Percentiles rank a stretch among this genome's conserved stretches.
Evolutionary conservation across 768 basidiomycete species (phyloP).

Genomic region (Erythrobasidium yunnanense): DNA sequence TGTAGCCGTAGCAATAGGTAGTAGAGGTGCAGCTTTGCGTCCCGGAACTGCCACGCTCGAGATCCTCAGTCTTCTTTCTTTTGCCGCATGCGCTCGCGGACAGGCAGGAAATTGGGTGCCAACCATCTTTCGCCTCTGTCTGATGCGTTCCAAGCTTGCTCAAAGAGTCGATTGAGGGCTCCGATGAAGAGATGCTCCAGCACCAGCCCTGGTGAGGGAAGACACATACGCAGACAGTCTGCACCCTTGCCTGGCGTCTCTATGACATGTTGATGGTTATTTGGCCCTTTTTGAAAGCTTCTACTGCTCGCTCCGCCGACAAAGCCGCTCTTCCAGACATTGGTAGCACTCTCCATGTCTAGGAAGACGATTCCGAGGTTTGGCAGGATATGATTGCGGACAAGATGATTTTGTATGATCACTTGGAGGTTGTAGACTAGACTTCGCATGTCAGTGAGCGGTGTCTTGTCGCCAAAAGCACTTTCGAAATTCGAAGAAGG

Average conservation of each 20-base stretch:
- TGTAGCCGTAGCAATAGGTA: too few species aligned
- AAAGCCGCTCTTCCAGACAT: slow-evolving; percentile 33
- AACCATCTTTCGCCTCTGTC: slow-evolving; percentile 2
- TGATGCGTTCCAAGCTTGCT: slow-evolving; percentile 26
- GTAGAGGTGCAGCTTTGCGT: background rate
- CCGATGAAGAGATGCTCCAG: slow-evolving; percentile 35
- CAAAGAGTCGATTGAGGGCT: slow-evolving; percentile 29
- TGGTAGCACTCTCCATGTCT: slow-evolving; percentile 33
- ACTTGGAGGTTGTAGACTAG: slow-evolving; percentile 36
- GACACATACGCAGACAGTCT: slow-evolving; percentile 36
- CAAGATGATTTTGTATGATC: slow-evolving; percentile 32
- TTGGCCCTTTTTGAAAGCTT: too few species aligned
- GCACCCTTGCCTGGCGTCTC: slow-evolving; percentile 7
- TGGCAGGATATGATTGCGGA: slow-evolving; percentile 21
- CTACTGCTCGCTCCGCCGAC: slow-evolving; percentile 25
- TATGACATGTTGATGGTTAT: background rate
- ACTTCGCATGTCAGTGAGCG: slow-evolving; percentile 11
- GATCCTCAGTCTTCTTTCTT: background rate
- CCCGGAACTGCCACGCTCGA: too few species aligned
- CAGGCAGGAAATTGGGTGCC: background rate
- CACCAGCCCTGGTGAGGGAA: slow-evolving; percentile 34
- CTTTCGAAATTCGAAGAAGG: background rate
- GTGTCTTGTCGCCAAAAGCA: background rate
- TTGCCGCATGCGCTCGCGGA: background rate
- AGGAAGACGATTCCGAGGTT: slow-evolving; percentile 32